phyloP scores from a whole-genome alignment of 306 rosid species.

The Acacia acuminata region DNA sequence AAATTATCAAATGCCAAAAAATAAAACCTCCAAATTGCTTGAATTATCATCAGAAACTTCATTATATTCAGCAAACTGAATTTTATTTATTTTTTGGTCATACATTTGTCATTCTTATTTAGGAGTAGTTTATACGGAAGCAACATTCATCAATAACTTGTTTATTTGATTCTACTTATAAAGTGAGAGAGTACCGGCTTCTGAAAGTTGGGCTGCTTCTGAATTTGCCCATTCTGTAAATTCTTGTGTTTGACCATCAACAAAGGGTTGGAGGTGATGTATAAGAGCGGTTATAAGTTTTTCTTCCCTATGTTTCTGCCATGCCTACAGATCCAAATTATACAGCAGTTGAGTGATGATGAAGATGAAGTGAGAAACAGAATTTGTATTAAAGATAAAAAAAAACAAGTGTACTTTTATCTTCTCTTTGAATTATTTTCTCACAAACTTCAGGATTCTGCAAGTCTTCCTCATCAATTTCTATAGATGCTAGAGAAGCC shows the following conservation, averaged over 20 bases:
- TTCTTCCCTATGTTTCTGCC: slow-evolving; percentile 83
- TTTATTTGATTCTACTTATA: too few species aligned
- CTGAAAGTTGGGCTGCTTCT: slow-evolving; percentile 78
- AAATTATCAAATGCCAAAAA: too few species aligned
- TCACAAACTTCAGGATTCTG: slow-evolving; percentile 54
- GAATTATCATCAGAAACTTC: too few species aligned
- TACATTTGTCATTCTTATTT: too few species aligned
- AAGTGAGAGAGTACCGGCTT: slow-evolving; percentile 51
- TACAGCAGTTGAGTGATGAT: slow-evolving; percentile 5
- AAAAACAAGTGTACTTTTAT: slow-evolving; percentile 50
- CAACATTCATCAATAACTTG: too few species aligned
- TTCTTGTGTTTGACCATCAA: slow-evolving; percentile 64
- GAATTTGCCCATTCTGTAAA: slow-evolving; percentile 68
- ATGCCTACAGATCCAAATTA: slow-evolving; percentile 37
- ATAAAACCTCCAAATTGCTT: too few species aligned
- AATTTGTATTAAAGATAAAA: neutral
- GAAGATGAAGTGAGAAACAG: neutral
- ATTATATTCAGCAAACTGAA: too few species aligned
- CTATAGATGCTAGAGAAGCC: slow-evolving; percentile 69
- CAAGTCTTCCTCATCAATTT: slow-evolving; percentile 61
- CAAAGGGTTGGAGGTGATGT: slow-evolving; percentile 73
- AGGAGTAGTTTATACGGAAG: too few species aligned
- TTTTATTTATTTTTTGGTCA: too few species aligned
- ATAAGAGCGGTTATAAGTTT: slow-evolving; percentile 60
- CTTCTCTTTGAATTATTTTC: slow-evolving; percentile 67